Conservation (phyloP, 345 rosid genomes). For the Capsella bursapastoris region DNA sequence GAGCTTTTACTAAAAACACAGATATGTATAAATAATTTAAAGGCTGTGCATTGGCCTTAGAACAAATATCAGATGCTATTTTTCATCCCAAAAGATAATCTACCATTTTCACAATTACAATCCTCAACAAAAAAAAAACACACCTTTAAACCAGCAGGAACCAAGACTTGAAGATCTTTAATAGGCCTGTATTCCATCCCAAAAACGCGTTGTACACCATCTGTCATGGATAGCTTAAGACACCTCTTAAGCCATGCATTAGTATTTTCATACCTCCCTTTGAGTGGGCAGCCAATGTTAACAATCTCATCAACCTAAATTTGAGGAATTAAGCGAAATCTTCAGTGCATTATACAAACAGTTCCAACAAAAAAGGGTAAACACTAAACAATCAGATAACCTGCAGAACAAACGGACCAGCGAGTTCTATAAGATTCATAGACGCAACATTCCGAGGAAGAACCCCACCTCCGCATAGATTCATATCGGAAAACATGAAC, state of each 20-base stretch:
- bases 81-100: conserved; percentile 3
- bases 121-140: conserved; percentile 27
- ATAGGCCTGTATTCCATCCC: conserved; percentile 95
- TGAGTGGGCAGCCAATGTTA: conserved; percentile 74
- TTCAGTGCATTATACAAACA: background rate
- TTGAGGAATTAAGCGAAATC: conserved; percentile 1
- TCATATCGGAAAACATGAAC: conserved; percentile 85
- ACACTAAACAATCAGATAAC: conserved; percentile 42
- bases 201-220: conserved; percentile 88
- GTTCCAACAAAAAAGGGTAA: background rate
- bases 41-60: conserved; percentile 1
- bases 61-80: conserved; percentile 7
- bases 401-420: conserved; percentile 93
- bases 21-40: background rate
- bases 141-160: conserved; percentile 86
- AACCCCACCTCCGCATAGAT: conserved; percentile 69
- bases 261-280: conserved; percentile 72
- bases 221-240: conserved; percentile 89
- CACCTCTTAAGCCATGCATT: conserved; percentile 83
- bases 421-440: conserved; percentile 72
- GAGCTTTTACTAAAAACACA: conserved; percentile 7
- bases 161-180: conserved; percentile 75
- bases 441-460: conserved; percentile 72
- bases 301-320: conserved; percentile 94
- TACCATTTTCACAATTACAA: conserved; percentile 12